phyloP scores from a whole-genome alignment of 2,329 filamentous ascomycete species.

The Colletotrichum sp. region DNA sequence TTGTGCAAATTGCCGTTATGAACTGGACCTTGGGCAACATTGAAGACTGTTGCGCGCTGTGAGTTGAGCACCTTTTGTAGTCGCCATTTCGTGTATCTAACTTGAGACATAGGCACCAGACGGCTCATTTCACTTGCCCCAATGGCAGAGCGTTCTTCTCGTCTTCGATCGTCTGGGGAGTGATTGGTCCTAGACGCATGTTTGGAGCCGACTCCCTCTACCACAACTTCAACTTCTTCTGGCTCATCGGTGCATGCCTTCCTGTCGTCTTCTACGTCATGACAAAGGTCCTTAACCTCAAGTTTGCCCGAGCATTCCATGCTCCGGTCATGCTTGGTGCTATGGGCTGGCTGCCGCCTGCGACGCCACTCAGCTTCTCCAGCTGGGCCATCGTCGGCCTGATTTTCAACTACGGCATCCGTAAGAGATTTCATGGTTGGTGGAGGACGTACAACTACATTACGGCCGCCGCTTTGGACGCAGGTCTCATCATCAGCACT shows the following conservation, averaged over 20 bases:
- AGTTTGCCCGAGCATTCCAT: slow-evolving; percentile 54
- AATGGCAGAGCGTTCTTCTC: slow-evolving; percentile 53
- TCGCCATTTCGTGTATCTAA: not conserved
- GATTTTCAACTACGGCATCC: slow-evolving; percentile 64
- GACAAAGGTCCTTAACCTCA: slow-evolving; percentile 29
- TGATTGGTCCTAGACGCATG: slow-evolving; percentile 61
- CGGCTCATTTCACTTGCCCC: slow-evolving; percentile 45
- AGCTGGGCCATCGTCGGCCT: slow-evolving; percentile 63
- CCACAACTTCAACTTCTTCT: slow-evolving; percentile 22
- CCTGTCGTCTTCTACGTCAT: slow-evolving; percentile 53
- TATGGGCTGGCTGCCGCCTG: slow-evolving; percentile 59
- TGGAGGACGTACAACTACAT: slow-evolving; percentile 55
- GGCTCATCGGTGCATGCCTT: slow-evolving; percentile 50
- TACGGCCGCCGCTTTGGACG: slow-evolving; percentile 44
- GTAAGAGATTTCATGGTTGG: slow-evolving; percentile 60
- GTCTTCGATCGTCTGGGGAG: slow-evolving; percentile 61
- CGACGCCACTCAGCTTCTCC: slow-evolving; percentile 64
- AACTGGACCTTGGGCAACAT: slow-evolving; percentile 47
- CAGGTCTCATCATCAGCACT: slow-evolving; percentile 42
- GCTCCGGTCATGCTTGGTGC: slow-evolving; percentile 64
- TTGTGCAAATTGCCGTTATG: slow-evolving; percentile 47
- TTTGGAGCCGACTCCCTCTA: slow-evolving; percentile 48
- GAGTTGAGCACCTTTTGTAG: not conserved
- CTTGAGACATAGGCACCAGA: slow-evolving; percentile 41
- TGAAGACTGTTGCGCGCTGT: slow-evolving; percentile 42